Conservation (phyloP, 129 eudicot species). For the Scalesia atractyloides region DNA sequence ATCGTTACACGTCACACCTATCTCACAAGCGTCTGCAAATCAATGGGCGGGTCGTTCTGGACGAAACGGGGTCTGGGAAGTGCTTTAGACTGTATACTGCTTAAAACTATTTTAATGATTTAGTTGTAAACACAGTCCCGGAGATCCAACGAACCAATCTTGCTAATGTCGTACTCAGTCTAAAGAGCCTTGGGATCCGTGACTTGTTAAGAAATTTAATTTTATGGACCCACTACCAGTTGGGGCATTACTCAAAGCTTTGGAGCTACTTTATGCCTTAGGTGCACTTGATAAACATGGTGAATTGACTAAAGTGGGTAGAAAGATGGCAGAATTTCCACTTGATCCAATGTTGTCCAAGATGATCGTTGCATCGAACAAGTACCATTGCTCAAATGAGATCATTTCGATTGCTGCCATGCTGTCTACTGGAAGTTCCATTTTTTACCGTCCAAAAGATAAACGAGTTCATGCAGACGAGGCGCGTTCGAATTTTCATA, state of each 20-base stretch:
- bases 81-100: constrained; percentile 82
- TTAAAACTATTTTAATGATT: constrained; percentile 68
- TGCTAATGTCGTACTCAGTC: constrained; percentile 79
- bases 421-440: constrained; percentile 93
- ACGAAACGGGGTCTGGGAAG: constrained; percentile 84
- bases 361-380: constrained; percentile 97
- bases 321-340: constrained; percentile 96
- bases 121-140: constrained; percentile 89
- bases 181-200: constrained; percentile 91
- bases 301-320: constrained; percentile 83
- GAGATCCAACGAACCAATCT: constrained; percentile 92
- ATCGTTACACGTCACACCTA: constrained; percentile 69
- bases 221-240: constrained; percentile 98
- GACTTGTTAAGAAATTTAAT: constrained; percentile 79
- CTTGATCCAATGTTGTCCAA: constrained; percentile 96
- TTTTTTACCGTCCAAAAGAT: constrained; percentile 95
- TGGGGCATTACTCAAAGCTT: constrained; percentile 83
- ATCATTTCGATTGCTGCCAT: constrained; percentile 90
- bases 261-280: constrained; percentile 78
- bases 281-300: constrained; percentile 91
- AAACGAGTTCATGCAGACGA: constrained; percentile 98
- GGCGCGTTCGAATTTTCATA: constrained; percentile 88
- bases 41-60: constrained; percentile 98
- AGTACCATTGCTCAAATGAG: constrained; percentile 89
- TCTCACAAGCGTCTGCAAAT: constrained; percentile 94